These are phyloP conservation scores for Coemansia reversa DNA, from an alignment of 192 early-diverging fungal species.

Conservation along the genomic window DNA sequence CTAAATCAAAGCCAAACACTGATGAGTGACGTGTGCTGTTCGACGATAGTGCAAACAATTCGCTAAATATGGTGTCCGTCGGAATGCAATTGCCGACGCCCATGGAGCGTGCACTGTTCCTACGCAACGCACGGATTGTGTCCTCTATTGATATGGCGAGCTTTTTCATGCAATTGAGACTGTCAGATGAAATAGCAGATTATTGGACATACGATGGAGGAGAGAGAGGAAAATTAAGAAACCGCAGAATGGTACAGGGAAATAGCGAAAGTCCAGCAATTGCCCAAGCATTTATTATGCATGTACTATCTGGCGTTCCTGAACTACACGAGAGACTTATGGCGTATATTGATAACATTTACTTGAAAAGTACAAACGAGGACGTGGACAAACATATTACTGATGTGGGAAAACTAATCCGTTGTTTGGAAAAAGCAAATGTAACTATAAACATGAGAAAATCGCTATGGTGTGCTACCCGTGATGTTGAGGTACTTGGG, in stretches of 20 bases:
- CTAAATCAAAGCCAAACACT: conserved; percentile 17
- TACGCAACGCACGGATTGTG: neutral
- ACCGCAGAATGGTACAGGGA: conserved; percentile 20
- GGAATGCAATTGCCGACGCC: conserved; percentile 20
- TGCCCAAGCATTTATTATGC: conserved; percentile 13
- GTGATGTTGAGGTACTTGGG: conserved; percentile 11
- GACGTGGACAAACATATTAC: conserved; percentile 12
- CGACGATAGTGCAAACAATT: conserved; percentile 16
- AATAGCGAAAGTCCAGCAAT: conserved; percentile 10
- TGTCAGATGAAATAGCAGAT: neutral
- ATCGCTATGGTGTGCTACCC: conserved; percentile 9
- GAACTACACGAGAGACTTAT: conserved; percentile 3
- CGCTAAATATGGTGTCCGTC: conserved; percentile 20
- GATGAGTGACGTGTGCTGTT: conserved; percentile 14
- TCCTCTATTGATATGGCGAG: neutral
- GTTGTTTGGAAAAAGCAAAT: conserved; percentile 3
- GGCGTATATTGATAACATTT: conserved; percentile 41
- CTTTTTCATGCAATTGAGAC: conserved; percentile 9
- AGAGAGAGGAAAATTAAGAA: neutral
- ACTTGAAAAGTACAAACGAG: conserved; percentile 14
- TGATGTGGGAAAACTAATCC: conserved; percentile 11
- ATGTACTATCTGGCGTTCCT: neutral
- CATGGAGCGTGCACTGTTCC: conserved; percentile 11
- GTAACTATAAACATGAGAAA: conserved; percentile 22
- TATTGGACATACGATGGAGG: conserved; percentile 18